Percentiles rank a stretch among this genome's conserved stretches.
phyloP scores from a whole-genome alignment of 2,329 filamentous ascomycete genomes.

The Fusarium beomiforme region DNA sequence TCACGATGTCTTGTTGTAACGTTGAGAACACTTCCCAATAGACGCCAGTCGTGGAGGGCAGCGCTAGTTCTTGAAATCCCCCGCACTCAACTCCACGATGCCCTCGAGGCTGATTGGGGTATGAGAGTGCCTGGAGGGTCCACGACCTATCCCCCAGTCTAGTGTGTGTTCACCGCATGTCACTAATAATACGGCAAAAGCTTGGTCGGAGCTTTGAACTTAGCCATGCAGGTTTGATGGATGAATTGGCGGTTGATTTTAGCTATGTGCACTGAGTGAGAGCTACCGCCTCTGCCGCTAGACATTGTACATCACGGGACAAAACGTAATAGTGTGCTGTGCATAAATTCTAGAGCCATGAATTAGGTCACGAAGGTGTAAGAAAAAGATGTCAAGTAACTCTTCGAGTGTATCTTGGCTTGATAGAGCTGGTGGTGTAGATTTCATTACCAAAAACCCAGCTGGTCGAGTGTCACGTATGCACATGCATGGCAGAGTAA shows the following conservation, averaged over 20 bases:
- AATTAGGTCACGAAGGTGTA: neutral
- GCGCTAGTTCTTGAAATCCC: constrained; percentile 28
- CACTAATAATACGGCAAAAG: constrained; percentile 20
- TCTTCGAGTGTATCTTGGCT: neutral
- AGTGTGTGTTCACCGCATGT: constrained; percentile 40
- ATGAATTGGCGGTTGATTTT: neutral
- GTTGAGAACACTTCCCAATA: constrained; percentile 34
- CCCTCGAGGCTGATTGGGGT: constrained; percentile 33
- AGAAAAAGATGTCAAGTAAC: neutral
- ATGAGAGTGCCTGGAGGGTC: constrained; percentile 13
- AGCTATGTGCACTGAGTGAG: constrained; percentile 5
- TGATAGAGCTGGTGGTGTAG: neutral
- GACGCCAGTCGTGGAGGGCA: constrained; percentile 21
- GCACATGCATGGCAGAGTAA: constrained; percentile 28
- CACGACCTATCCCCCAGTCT: constrained; percentile 13
- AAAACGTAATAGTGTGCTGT: constrained; percentile 23
- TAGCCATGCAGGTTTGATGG: constrained; percentile 36
- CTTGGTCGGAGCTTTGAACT: constrained; percentile 21
- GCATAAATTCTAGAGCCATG: constrained; percentile 10
- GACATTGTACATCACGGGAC: constrained; percentile 16
- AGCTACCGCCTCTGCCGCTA: constrained; percentile 12
- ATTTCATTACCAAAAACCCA: neutral
- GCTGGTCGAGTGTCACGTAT: constrained; percentile 2
- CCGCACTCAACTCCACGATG: constrained; percentile 41
- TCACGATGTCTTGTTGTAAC: constrained; percentile 25